Conservation (phyloP, 495 filamentous ascomycete genomes). For the Halenospora varia region DNA sequence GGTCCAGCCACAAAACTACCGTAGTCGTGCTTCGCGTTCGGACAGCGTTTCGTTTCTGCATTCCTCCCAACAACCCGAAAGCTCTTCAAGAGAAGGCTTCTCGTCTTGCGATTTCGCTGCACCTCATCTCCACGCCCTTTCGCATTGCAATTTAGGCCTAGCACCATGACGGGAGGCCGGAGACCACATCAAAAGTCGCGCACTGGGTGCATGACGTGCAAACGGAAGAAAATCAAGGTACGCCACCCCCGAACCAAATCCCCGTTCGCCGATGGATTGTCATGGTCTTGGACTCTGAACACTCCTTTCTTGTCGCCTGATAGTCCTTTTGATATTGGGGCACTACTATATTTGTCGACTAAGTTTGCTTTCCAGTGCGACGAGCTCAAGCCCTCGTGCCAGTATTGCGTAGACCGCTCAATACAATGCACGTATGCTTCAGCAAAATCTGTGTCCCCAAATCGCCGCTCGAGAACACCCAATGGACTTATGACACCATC, state of each 20-base stretch:
- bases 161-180: neutral
- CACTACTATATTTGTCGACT: no score
- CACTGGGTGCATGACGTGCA: neutral
- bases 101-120: no score
- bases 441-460: neutral
- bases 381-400: conserved; percentile 5
- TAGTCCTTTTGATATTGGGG: no score
- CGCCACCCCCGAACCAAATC: no score
- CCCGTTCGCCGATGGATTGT: no score
- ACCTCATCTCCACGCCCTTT: no score
- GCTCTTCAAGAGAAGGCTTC: no score
- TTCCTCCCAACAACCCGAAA: no score
- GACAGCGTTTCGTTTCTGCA: no score
- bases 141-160: no score
- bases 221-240: neutral
- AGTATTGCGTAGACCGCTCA: neutral
- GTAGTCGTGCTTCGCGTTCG: no score
- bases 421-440: neutral
- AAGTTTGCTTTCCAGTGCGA: conserved; percentile 8
- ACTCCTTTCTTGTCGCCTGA: neutral
- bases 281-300: neutral
- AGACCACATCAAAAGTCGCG: neutral
- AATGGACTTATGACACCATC: neutral
- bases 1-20: no score
- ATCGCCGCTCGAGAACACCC: neutral